Percentiles rank a stretch among this genome's conserved stretches.
phyloP scores from a whole-genome alignment of 2,329 filamentous ascomycete species.

The Pleoardoris graminearum region DNA sequence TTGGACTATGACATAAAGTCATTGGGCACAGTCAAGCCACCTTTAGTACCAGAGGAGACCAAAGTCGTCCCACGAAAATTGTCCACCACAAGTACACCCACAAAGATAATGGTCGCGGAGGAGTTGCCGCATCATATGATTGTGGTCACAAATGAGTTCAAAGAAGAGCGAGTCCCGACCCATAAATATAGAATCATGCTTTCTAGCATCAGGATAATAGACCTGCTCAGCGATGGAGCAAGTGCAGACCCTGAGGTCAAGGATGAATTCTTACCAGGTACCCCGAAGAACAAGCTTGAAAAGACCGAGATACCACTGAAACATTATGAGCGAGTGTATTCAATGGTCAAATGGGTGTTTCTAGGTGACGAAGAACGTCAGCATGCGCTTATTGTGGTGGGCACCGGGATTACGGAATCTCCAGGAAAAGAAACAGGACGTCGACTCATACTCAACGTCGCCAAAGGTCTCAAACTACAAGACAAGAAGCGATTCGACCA shows the following conservation, averaged over 20 bases:
- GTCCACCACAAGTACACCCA: constrained; percentile 30
- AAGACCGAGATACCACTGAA: constrained; percentile 61
- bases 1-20: constrained; percentile 45
- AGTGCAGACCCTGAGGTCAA: constrained; percentile 26
- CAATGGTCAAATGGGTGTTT: constrained; percentile 67
- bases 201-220: constrained; percentile 38
- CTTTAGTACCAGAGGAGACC: constrained; percentile 5
- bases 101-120: constrained; percentile 40
- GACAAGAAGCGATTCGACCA: constrained; percentile 46
- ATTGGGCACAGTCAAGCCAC: constrained; percentile 5
- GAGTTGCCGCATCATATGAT: constrained; percentile 52
- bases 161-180: constrained; percentile 35
- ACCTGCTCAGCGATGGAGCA: constrained; percentile 24
- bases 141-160: constrained; percentile 49
- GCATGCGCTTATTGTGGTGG: constrained; percentile 66
- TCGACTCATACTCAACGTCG: constrained; percentile 34
- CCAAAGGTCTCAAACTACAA: constrained; percentile 55
- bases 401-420: constrained; percentile 45
- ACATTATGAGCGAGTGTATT: constrained; percentile 61
- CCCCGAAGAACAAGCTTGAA: constrained; percentile 43
- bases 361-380: constrained; percentile 56
- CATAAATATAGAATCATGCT: constrained; percentile 43
- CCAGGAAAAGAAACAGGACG: constrained; percentile 31
- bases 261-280: constrained; percentile 19
- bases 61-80: constrained; percentile 35